A percentile compares a stretch with the other conserved stretches of the same genome.
Evolutionary conservation across 2,329 filamentous ascomycete genomes (phyloP).

Genomic region (Kalmusia sp.): DNA sequence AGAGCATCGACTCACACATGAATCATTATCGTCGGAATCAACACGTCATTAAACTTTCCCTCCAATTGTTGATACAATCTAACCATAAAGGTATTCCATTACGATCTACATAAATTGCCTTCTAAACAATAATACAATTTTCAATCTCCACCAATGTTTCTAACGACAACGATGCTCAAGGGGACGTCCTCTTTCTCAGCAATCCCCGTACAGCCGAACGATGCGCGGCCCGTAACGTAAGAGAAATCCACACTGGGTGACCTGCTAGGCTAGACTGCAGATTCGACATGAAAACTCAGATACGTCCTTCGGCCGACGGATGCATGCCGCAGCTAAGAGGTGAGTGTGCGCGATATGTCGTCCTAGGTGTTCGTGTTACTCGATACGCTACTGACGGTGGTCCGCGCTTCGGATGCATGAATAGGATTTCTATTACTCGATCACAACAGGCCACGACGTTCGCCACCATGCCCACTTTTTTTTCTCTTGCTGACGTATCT

Average conservation of each 20-base stretch:
- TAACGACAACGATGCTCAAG: too few species aligned
- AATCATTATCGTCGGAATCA: too few species aligned
- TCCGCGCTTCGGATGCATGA: slow-evolving; percentile 17
- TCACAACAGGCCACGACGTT: slow-evolving; percentile 25
- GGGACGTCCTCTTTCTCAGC: neutral
- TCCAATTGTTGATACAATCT: neutral
- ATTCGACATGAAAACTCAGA: neutral
- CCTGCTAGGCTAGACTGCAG: slow-evolving; percentile 12
- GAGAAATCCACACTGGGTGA: slow-evolving; percentile 17
- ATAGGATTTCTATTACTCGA: slow-evolving; percentile 46
- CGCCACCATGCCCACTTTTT: neutral
- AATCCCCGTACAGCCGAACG: neutral
- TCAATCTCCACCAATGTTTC: too few species aligned
- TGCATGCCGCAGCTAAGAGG: neutral
- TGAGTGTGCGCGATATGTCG: slow-evolving; percentile 6
- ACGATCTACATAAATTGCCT: neutral
- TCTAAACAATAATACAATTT: too few species aligned
- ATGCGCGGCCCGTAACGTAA: slow-evolving; percentile 20
- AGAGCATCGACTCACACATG: too few species aligned
- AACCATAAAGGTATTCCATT: neutral
- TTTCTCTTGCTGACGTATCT: neutral
- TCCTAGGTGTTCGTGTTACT: slow-evolving; percentile 11
- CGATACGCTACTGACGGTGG: slow-evolving; percentile 21
- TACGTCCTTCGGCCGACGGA: neutral
- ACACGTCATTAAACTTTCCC: too few species aligned